Percentiles rank a stretch among this genome's conserved stretches.
Conservation (phyloP, 2,329 filamentous ascomycete genomes). For the Trichophyton benhamiae region DNA sequence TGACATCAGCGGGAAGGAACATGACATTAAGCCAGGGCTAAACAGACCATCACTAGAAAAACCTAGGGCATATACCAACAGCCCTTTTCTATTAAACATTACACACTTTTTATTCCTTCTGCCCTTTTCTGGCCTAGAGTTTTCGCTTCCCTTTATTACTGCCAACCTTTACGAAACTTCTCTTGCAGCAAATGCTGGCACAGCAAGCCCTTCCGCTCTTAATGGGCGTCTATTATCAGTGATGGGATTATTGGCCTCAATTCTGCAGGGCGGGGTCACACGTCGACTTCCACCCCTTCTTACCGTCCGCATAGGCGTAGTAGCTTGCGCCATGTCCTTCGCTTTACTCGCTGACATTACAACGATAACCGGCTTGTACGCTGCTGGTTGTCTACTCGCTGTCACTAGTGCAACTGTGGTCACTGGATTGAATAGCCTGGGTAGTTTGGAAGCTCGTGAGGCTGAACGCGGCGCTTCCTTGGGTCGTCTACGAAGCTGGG, state of each 20-base stretch:
- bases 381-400: conserved; percentile 70
- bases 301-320: conserved; percentile 66
- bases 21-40: conserved; percentile 17
- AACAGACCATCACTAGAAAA: conserved; percentile 13
- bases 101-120: conserved; percentile 85
- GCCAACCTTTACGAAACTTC: conserved; percentile 82
- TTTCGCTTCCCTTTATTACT: conserved; percentile 93
- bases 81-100: conserved; percentile 66
- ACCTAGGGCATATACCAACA: conserved; percentile 48
- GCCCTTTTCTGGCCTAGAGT: conserved; percentile 97
- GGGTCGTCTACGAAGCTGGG: conserved; percentile 65
- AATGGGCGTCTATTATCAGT: conserved; percentile 81
- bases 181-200: conserved; percentile 12
- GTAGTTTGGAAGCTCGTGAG: conserved; percentile 73
- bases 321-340: conserved; percentile 68
- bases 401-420: conserved; percentile 91
- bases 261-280: conserved; percentile 89
- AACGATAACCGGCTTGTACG: conserved; percentile 60
- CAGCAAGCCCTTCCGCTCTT: conserved; percentile 45
- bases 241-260: conserved; percentile 76
- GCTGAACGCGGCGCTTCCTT: conserved; percentile 75
- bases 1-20: conserved; percentile 15
- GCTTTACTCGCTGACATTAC: conserved; percentile 60
- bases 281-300: conserved; percentile 69
- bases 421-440: conserved; percentile 80